Percentiles rank a stretch among this genome's conserved stretches.
Evolutionary conservation across 2,329 filamentous ascomycete species (phyloP).

Genomic region (Pleochaeta shiraiana): DNA sequence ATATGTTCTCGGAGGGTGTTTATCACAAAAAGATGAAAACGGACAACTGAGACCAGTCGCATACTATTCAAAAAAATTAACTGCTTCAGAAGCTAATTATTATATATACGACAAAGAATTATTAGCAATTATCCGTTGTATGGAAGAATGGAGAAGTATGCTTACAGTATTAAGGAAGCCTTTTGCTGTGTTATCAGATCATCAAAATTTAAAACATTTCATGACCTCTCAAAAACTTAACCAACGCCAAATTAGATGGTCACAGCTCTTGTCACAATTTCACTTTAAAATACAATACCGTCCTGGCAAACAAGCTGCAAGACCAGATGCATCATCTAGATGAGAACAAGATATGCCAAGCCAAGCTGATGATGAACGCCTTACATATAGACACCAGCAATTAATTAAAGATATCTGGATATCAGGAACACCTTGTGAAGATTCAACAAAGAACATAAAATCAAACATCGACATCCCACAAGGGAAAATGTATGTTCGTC

Average conservation of each 20-base stretch:
- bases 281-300: neutral
- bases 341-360: neutral
- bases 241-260: neutral
- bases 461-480: neutral
- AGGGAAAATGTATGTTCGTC: neutral
- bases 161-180: neutral
- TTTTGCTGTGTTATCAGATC: neutral
- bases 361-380: neutral
- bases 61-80: neutral
- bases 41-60: neutral
- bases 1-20: neutral
- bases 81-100: neutral
- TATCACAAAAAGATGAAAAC: neutral
- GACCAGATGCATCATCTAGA: neutral
- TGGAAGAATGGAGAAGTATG: neutral
- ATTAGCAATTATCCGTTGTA: neutral
- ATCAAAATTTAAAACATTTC: neutral
- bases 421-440: neutral
- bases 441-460: no score
- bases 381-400: neutral
- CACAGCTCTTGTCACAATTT: neutral
- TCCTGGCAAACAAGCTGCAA: neutral
- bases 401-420: conserved; percentile 1
- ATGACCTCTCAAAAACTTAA: neutral
- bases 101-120: neutral